Percentiles rank a stretch among this genome's conserved stretches.
Conservation (phyloP, 2,329 filamentous ascomycete species). For the Lachnum nothofagi region DNA sequence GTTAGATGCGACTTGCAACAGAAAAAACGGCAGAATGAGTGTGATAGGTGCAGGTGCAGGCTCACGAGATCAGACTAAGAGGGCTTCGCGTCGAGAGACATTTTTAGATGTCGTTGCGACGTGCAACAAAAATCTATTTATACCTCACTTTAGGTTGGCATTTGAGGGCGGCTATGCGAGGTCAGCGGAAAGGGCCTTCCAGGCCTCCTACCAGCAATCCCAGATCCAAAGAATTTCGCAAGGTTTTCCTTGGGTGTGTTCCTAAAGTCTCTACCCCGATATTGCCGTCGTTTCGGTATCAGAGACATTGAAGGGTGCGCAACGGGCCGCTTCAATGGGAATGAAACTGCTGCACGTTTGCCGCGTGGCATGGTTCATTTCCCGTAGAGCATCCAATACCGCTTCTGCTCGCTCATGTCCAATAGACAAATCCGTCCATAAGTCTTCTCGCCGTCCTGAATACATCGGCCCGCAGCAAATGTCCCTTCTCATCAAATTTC, state of each 20-base stretch:
- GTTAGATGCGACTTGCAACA: neutral
- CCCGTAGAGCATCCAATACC: neutral
- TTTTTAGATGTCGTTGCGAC: neutral
- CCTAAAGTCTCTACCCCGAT: neutral
- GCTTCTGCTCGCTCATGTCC: constrained; percentile 29
- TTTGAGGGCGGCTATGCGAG: neutral
- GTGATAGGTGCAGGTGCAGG: neutral
- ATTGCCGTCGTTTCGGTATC: no score
- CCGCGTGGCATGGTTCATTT: neutral
- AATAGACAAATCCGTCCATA: constrained; percentile 44
- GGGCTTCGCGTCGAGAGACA: neutral
- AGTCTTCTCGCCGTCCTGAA: constrained; percentile 44
- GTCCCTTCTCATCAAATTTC: constrained; percentile 34
- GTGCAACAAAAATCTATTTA: constrained; percentile 4
- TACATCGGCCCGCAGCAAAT: constrained; percentile 38
- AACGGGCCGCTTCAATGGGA: neutral
- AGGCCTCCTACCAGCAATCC: neutral
- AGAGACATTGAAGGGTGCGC: no score
- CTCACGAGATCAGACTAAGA: neutral
- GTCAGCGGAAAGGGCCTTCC: neutral
- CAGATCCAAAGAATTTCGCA: neutral
- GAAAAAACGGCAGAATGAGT: neutral
- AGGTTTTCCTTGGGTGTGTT: neutral
- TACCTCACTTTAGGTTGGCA: neutral
- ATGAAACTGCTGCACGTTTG: neutral